These are phyloP conservation scores for Suillus variegatus DNA, from an alignment of 768 basidiomycete species.

Conservation along the genomic window DNA sequence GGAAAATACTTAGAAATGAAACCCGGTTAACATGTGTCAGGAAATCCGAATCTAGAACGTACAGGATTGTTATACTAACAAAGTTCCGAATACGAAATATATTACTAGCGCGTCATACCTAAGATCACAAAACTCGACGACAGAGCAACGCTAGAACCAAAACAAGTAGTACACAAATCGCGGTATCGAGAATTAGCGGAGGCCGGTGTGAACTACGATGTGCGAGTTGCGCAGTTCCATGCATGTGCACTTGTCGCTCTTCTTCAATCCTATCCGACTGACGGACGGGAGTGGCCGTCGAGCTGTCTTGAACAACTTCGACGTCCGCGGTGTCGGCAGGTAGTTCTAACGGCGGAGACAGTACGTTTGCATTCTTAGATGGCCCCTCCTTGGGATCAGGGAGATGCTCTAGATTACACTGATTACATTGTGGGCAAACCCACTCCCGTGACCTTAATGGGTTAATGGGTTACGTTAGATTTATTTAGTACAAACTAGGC, in stretches of 20 bases:
- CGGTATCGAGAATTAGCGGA: slow-evolving; percentile 69
- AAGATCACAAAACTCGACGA: slow-evolving; percentile 48
- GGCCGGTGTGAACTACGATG: slow-evolving; percentile 37
- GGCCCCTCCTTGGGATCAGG: slow-evolving; percentile 54
- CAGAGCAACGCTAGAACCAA: slow-evolving; percentile 69
- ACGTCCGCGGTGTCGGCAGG: slow-evolving; percentile 20
- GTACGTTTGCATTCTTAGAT: slow-evolving; percentile 15
- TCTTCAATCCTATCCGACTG: slow-evolving; percentile 15
- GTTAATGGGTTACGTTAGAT: slow-evolving; percentile 11
- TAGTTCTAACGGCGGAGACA: slow-evolving; percentile 5
- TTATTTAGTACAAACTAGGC: slow-evolving; percentile 11
- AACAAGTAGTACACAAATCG: slow-evolving; percentile 72
- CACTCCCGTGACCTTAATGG: slow-evolving; percentile 73
- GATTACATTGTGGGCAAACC: slow-evolving; percentile 74
- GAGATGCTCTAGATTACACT: slow-evolving; percentile 65
- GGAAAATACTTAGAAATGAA: background rate
- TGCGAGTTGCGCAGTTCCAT: slow-evolving; percentile 17
- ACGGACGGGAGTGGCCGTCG: slow-evolving; percentile 12
- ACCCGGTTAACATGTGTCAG: background rate
- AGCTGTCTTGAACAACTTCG: slow-evolving; percentile 17
- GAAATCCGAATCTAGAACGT: background rate
- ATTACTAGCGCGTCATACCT: background rate
- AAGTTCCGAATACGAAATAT: background rate
- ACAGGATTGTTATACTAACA: background rate
- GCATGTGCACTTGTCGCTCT: slow-evolving; percentile 12